Percentiles rank a stretch among this genome's conserved stretches.
These are phyloP conservation scores for Lumnitzera littorea DNA, from an alignment of 345 rosid genomes.

Conservation along the genomic window DNA sequence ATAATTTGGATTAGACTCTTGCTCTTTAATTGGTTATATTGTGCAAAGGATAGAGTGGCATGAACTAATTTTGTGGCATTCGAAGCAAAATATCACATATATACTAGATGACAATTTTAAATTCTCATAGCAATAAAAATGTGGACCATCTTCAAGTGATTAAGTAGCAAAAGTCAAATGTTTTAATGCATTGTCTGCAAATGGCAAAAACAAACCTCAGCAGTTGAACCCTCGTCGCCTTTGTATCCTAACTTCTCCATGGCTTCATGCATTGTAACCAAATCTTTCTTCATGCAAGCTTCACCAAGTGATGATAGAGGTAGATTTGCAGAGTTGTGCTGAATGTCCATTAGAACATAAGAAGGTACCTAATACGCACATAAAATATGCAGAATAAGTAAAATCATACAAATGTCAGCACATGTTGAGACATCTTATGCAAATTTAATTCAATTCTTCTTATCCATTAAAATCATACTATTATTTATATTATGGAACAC, in stretches of 20 bases:
- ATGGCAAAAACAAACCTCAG: constrained; percentile 51
- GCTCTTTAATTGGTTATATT: too few species aligned
- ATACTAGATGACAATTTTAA: too few species aligned
- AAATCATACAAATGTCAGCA: not conserved
- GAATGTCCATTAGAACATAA: constrained; percentile 70
- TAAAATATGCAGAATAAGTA: constrained; percentile 4
- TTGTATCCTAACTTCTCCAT: constrained; percentile 72
- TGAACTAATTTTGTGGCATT: too few species aligned
- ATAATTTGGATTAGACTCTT: too few species aligned
- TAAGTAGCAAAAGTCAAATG: not conserved
- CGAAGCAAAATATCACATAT: too few species aligned
- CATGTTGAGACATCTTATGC: too few species aligned
- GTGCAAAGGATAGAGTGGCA: too few species aligned
- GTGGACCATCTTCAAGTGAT: too few species aligned
- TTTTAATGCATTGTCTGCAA: not conserved
- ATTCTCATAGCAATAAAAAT: too few species aligned
- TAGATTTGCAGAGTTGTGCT: constrained; percentile 41
- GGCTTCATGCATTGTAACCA: constrained; percentile 73
- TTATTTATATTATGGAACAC: too few species aligned
- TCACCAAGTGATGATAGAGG: constrained; percentile 78
- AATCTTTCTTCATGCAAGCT: constrained; percentile 69
- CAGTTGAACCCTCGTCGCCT: constrained; percentile 74
- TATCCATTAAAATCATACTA: too few species aligned
- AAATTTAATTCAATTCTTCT: too few species aligned
- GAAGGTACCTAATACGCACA: constrained; percentile 49